Base-by-base conservation (phyloP, 2,329 filamentous ascomycete species). In the Fusarium devonianum region DNA sequence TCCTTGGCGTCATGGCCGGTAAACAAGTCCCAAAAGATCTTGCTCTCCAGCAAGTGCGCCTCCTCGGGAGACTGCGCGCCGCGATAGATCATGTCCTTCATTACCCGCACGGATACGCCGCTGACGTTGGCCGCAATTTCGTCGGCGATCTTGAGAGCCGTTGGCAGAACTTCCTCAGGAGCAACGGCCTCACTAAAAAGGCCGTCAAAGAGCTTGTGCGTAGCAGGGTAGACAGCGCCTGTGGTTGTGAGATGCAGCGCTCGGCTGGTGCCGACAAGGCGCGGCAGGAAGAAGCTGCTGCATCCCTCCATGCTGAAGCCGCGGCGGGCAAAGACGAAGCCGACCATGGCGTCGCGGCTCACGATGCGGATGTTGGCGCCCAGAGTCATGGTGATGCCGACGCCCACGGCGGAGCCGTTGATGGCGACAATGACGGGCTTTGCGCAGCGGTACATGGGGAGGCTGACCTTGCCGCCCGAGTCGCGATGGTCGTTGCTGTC, bases 301-400 rank as follows among this genome's bases (percentile, higher is more conserved):
- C 82, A 86, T 1, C 86, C 87, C 70, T 92, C 89, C 81, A 89
- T 86, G 50, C 84, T 78, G 63, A 92, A 77, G 1, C 88, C 88
- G 32, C 88, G 78, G 18, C 87, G 80, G 17, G 81, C 78, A 69
- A 92, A 92, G 13, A 90, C 87, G 66, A 91, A 89, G 41, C 88
- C 88, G 55, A 91, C 81, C 65, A 87, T 88, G 2, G 87, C 85
- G 9, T 73, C 71, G 29, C 72, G 67, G 57, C 81, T 83, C 29
- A 75, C 82, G 54, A 87, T 63, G 39, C 79, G 74, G 41, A 82
- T 75, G 37, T 75, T 76, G 41, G 78, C 79, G 2, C 83, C 76
- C 4, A 86, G 73, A 21, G 82, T 82, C 78, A 85, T 82, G 26
- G 83, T 86, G 58, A 85, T 80, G 17, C 83, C 83, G 3, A 85